Evolutionary conservation across 192 early-diverging fungal species (phyloP).

Genomic region (Lunasporangiospora selenospora): DNA sequence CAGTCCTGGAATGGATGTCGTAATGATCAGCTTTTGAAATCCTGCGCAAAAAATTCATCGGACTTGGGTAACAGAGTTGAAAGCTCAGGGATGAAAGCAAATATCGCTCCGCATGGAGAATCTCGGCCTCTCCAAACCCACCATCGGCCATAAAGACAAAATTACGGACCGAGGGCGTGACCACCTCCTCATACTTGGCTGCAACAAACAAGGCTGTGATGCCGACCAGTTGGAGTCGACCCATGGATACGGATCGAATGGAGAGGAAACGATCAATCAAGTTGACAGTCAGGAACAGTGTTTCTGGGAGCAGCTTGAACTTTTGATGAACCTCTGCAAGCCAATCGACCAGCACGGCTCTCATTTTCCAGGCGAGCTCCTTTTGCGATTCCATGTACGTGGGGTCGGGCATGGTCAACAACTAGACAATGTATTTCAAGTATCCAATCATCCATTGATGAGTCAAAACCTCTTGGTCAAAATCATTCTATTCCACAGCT

Average conservation of each 20-base stretch:
- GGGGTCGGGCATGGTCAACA: constrained; percentile 75
- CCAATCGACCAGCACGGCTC: constrained; percentile 95
- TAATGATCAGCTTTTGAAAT: constrained; percentile 89
- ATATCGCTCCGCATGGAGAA: constrained; percentile 91
- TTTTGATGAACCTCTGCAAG: constrained; percentile 91
- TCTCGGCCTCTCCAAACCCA: constrained; percentile 81
- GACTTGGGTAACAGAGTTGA: constrained; percentile 86
- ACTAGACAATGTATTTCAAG: constrained; percentile 38
- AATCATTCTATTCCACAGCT: not conserved
- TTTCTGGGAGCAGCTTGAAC: constrained; percentile 93
- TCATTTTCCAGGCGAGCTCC: constrained; percentile 92
- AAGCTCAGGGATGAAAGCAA: constrained; percentile 89
- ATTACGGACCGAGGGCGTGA: constrained; percentile 81
- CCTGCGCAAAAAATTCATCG: constrained; percentile 93
- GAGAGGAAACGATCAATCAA: constrained; percentile 96
- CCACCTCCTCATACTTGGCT: constrained; percentile 94
- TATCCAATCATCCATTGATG: not conserved
- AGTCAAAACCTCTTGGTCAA: not conserved
- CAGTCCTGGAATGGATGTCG: constrained; percentile 87
- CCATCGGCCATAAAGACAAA: constrained; percentile 89
- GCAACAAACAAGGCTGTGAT: constrained; percentile 90
- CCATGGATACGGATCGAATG: constrained; percentile 78
- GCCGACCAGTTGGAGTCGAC: constrained; percentile 94
- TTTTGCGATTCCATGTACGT: constrained; percentile 85
- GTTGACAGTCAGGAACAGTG: constrained; percentile 92